Conservation (phyloP, 257 asterid genomes). For the Linaria vulgaris region DNA sequence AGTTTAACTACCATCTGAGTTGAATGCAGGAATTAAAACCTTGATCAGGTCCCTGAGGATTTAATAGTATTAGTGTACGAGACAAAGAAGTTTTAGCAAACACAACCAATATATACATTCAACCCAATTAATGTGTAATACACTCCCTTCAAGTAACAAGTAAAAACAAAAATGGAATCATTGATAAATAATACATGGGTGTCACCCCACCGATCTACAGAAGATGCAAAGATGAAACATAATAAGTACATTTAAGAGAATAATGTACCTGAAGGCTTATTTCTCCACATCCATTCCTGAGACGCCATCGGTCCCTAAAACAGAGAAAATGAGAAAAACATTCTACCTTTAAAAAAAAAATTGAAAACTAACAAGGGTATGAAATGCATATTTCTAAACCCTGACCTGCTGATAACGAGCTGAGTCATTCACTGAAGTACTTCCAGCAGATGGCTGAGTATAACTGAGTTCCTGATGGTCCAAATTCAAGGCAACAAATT, state of each 20-base stretch:
- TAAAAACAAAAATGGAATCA: neutral
- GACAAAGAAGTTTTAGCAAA: neutral
- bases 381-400: constrained; percentile 12
- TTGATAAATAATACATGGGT: neutral
- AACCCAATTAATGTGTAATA: neutral
- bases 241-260: neutral
- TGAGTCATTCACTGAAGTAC: constrained; percentile 46
- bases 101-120: neutral
- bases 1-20: constrained; percentile 5
- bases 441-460: constrained; percentile 40
- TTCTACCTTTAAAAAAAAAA: neutral
- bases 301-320: constrained; percentile 44
- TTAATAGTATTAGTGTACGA: neutral
- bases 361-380: constrained; percentile 9
- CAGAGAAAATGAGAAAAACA: neutral
- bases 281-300: constrained; percentile 74
- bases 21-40: constrained; percentile 13
- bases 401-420: constrained; percentile 66
- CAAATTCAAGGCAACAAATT: constrained; percentile 14
- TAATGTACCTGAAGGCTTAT: constrained; percentile 39
- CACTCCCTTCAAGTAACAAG: neutral
- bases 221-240: neutral
- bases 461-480: constrained; percentile 53
- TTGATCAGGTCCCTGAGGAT: constrained; percentile 35
- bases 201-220: neutral